Conservation (phyloP, 2,329 filamentous ascomycete genomes). For the Ambrosiella xylebori region DNA sequence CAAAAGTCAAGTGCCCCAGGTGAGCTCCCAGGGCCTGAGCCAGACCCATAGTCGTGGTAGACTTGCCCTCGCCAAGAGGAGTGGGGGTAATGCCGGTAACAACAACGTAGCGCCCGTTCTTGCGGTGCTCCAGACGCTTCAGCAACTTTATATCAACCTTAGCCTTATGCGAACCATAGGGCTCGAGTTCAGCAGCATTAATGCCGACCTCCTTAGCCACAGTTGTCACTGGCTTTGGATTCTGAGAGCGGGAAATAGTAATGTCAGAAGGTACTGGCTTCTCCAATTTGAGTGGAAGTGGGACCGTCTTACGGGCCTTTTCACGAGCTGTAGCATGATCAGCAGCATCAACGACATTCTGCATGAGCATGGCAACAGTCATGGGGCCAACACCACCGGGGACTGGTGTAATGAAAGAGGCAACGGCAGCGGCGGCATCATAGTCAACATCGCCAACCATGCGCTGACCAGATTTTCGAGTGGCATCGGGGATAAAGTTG, state of each 20-base stretch:
- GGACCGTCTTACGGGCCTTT: conserved; percentile 60
- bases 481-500: conserved; percentile 78
- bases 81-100: conserved; percentile 95
- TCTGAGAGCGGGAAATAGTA: conserved; percentile 72
- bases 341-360: conserved; percentile 84
- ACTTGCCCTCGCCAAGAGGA: conserved; percentile 92
- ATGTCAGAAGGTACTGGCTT: conserved; percentile 90
- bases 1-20: conserved; percentile 73
- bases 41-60: conserved; percentile 90
- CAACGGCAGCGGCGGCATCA: conserved; percentile 66
- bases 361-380: conserved; percentile 95
- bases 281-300: conserved; percentile 66
- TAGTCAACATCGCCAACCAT: conserved; percentile 93
- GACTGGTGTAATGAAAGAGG: conserved; percentile 86
- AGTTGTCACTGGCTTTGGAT: conserved; percentile 77
- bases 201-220: conserved; percentile 80
- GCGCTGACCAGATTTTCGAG: conserved; percentile 81
- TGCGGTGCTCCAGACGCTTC: conserved; percentile 70
- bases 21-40: conserved; percentile 86
- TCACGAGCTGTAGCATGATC: conserved; percentile 66
- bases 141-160: conserved; percentile 77
- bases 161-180: conserved; percentile 87
- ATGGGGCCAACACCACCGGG: conserved; percentile 95
- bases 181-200: conserved; percentile 73
- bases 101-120: conserved; percentile 77